phyloP scores from a whole-genome alignment of 257 asterid species.

The Dorcoceras hygrometricum region DNA sequence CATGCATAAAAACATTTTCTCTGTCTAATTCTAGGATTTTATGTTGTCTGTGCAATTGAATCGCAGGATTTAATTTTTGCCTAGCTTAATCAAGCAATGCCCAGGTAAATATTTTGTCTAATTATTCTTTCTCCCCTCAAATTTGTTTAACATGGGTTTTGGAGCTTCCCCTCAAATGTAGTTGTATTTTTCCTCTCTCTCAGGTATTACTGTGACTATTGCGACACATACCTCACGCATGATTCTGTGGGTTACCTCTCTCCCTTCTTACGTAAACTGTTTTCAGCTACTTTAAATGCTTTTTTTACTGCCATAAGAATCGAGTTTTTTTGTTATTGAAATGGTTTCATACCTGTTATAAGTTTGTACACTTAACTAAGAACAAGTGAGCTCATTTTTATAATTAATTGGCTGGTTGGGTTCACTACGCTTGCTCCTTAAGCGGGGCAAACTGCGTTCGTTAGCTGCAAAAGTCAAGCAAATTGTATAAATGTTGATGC shows the following conservation, averaged over 20 bases:
- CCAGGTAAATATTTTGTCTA: conserved; percentile 29
- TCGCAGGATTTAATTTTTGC: not conserved
- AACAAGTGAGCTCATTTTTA: not conserved
- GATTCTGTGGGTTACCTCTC: conserved; percentile 65
- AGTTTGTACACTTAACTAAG: not conserved
- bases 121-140: not conserved
- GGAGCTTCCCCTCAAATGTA: conserved; percentile 4
- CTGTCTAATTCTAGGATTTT: not conserved
- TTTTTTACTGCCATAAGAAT: conserved; percentile 1
- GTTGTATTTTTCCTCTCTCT: not conserved
- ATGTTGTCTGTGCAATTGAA: not conserved
- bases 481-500: conserved; percentile 9
- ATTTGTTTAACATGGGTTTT: conserved; percentile 12
- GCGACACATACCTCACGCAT: conserved; percentile 92
- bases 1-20: not conserved
- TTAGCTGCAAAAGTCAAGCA: not conserved
- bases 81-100: conserved; percentile 36
- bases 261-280: not conserved
- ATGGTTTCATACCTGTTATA: not conserved
- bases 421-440: not conserved
- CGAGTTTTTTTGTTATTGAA: not conserved
- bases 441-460: not conserved
- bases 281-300: not conserved
- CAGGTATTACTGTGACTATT: conserved; percentile 94
- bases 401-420: not conserved